Conservation (phyloP, 2,329 filamentous ascomycete species). For the Endothia cerciana region DNA sequence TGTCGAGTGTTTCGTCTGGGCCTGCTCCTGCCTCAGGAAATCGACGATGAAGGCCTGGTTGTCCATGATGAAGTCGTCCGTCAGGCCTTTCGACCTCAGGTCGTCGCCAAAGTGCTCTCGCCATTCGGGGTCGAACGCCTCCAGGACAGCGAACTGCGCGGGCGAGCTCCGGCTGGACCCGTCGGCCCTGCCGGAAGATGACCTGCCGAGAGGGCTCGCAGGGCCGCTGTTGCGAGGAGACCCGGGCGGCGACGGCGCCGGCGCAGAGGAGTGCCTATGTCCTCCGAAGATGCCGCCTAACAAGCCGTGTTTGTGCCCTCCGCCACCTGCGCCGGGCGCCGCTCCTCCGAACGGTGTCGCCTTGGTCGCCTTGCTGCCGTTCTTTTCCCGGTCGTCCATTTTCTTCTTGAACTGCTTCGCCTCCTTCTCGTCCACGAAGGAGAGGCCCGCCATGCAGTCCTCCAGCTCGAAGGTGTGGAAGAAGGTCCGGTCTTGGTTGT, state of each 20-base stretch:
- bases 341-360: constrained; percentile 73
- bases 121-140: constrained; percentile 68
- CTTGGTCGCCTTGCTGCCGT: constrained; percentile 85
- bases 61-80: constrained; percentile 68
- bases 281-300: constrained; percentile 66
- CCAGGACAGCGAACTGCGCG: constrained; percentile 65
- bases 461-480: constrained; percentile 98
- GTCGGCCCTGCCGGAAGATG: constrained; percentile 43
- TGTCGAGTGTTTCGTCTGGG: constrained; percentile 49
- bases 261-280: constrained; percentile 61
- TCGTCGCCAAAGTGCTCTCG: constrained; percentile 68
- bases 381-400: constrained; percentile 94
- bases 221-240: constrained; percentile 46
- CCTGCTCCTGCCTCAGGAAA: constrained; percentile 63
- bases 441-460: constrained; percentile 85
- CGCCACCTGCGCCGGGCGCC: constrained; percentile 41
- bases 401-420: constrained; percentile 97
- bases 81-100: constrained; percentile 64
- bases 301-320: constrained; percentile 49
- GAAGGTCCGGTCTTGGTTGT: constrained; percentile 96
- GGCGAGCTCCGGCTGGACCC: constrained; percentile 42
- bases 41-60: constrained; percentile 72
- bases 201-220: constrained; percentile 5
- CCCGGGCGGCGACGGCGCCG: constrained; percentile 56
- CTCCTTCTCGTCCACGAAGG: constrained; percentile 96